These are phyloP conservation scores for Dioscorea cayenensis DNA, from an alignment of 116 monocot species.

Conservation along the genomic window DNA sequence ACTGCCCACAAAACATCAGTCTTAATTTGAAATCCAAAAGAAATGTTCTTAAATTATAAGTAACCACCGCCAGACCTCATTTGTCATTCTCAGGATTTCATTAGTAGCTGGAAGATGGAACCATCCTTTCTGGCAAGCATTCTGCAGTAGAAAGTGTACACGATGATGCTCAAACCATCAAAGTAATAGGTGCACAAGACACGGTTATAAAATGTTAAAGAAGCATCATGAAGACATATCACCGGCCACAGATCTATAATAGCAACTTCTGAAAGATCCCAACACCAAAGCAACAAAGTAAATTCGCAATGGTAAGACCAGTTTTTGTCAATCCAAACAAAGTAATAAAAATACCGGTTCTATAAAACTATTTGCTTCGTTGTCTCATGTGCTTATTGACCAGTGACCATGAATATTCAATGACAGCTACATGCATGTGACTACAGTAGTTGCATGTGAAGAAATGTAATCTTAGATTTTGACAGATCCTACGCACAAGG, in stretches of 20 bases:
- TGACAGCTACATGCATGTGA: too few relatives aligned
- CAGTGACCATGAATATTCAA: not conserved
- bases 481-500: too few relatives aligned
- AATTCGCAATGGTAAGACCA: not conserved
- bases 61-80: constrained; percentile 37
- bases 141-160: constrained; percentile 18
- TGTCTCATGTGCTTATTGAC: not conserved
- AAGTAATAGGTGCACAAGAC: not conserved
- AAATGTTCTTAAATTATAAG: not conserved
- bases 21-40: not conserved
- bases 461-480: too few relatives aligned
- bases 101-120: constrained; percentile 35
- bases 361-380: not conserved
- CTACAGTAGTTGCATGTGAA: too few relatives aligned
- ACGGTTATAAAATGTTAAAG: not conserved
- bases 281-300: not conserved
- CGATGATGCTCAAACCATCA: not conserved
- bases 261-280: not conserved
- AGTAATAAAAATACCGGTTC: not conserved
- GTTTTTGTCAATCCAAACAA: not conserved
- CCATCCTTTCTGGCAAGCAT: constrained; percentile 65
- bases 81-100: constrained; percentile 48
- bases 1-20: constrained; percentile 4
- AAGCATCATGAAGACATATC: too few relatives aligned
- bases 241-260: not conserved